phyloP scores from a whole-genome alignment of 75 land plant species.

The Isoetes taiwanensis region DNA sequence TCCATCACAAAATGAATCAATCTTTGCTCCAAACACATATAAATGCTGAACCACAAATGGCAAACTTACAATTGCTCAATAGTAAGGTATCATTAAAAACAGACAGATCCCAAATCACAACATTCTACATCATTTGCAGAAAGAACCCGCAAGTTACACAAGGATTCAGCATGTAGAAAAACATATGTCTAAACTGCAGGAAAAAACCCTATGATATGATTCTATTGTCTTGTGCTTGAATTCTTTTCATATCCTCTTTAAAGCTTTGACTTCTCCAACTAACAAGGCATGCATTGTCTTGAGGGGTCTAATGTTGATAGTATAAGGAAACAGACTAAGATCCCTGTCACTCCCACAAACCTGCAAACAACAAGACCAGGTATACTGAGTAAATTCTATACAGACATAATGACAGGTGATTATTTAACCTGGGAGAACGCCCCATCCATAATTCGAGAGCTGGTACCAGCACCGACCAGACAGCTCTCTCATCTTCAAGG shows the following conservation, averaged over 20 bases:
- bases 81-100: slow-evolving; percentile 42
- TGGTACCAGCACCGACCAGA: slow-evolving; percentile 53
- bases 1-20: not conserved
- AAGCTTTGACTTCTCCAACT: slow-evolving; percentile 72
- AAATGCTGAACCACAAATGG: not conserved
- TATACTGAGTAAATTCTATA: not conserved
- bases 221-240: slow-evolving; percentile 66
- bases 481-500: slow-evolving; percentile 42
- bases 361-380: not conserved
- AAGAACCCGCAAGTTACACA: slow-evolving; percentile 18
- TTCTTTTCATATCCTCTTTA: slow-evolving; percentile 79
- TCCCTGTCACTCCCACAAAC: slow-evolving; percentile 33
- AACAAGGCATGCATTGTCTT: slow-evolving; percentile 50
- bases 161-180: not conserved
- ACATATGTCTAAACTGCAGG: not conserved
- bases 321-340: slow-evolving; percentile 48
- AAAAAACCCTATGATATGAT: slow-evolving; percentile 54
- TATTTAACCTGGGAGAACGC: slow-evolving; percentile 13
- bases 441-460: slow-evolving; percentile 42
- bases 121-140: slow-evolving; percentile 79
- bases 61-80: slow-evolving; percentile 36
- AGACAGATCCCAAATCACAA: slow-evolving; percentile 60
- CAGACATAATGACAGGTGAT: not conserved
- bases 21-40: not conserved
- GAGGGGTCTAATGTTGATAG: slow-evolving; percentile 64